Conservation (phyloP, 768 basidiomycete species). For the Tylopilus vinaceipallidus region DNA sequence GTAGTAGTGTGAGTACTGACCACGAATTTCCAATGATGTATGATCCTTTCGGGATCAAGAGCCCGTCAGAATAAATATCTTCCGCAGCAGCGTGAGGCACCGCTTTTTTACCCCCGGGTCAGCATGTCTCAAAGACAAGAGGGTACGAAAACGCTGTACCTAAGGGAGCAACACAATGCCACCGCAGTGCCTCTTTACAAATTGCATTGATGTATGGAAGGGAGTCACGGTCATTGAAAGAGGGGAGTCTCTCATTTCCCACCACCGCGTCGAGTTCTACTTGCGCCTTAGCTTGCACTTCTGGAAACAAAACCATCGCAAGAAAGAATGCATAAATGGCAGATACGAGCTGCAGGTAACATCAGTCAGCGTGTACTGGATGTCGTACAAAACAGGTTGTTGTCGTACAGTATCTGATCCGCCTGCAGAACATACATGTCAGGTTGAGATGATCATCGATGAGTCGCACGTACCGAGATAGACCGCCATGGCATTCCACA, state of each 20-base stretch:
- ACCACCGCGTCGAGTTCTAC: slow-evolving; percentile 25
- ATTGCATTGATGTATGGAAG: slow-evolving; percentile 27
- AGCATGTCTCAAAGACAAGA: not conserved
- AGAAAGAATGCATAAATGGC: slow-evolving; percentile 22
- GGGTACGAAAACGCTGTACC: slow-evolving; percentile 28
- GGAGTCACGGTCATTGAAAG: slow-evolving; percentile 16
- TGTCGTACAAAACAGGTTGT: slow-evolving; percentile 33
- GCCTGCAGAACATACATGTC: slow-evolving; percentile 14
- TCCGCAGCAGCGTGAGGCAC: slow-evolving; percentile 16
- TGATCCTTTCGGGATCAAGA: slow-evolving; percentile 24
- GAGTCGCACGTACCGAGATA: slow-evolving; percentile 12
- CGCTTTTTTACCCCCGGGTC: not conserved
- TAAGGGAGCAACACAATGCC: slow-evolving; percentile 16
- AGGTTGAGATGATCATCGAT: not conserved
- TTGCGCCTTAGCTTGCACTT: slow-evolving; percentile 22
- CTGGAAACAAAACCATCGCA: slow-evolving; percentile 22
- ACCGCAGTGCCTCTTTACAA: slow-evolving; percentile 25
- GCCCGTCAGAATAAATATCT: slow-evolving; percentile 15
- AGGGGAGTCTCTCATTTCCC: slow-evolving; percentile 21
- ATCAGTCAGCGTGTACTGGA: slow-evolving; percentile 26
- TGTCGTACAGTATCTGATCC: slow-evolving; percentile 44
- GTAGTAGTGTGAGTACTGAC: slow-evolving; percentile 17
- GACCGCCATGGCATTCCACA: slow-evolving; percentile 12
- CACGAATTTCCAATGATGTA: slow-evolving; percentile 20
- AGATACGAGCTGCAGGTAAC: slow-evolving; percentile 10